Evolutionary conservation across 2,329 filamentous ascomycete species (phyloP), one percentile per base, ranked within the genome.

Genomic region (Penicillium sp.): DNA sequence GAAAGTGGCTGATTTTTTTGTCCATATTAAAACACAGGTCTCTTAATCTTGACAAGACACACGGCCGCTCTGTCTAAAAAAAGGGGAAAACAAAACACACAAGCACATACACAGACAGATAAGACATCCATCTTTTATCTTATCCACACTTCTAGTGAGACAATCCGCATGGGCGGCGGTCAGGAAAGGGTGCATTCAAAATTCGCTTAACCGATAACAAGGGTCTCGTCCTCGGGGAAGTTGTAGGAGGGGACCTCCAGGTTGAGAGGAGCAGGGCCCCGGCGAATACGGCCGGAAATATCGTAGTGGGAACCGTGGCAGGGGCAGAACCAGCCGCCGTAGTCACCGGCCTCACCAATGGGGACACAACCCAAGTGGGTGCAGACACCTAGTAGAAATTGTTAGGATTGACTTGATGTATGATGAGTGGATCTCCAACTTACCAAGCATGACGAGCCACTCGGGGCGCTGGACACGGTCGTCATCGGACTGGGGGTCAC

Each of bases 261-360:
- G 84, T 99, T 99, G 72, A 99, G 86, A 64, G 94, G 94, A 59
- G 94, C 94, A 61, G 94, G 94, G 65, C 94, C 94, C 85, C 90
- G 97, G 83, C 94, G 88, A 85, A 96, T 90, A 79, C 94, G 92
- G 77, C 94, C 94, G 62, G 92, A 97, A 77, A 99, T 97, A 77
- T 99, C 94, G 86, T 99, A 99, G 84, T 99, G 94, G 67, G 92
- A 97, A 78, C 94, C 94, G 86, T 99, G 94, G 89, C 94, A 99
- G 64, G 94, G 94, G 84, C 94, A 99, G 89, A 99, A 99, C 94
- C 94, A 99, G 74, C 94, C 94, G 75, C 94, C 94, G 72, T 83
- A 99, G 79, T 99, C 95, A 77, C 94, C 94, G 63, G 94, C 91
- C 83, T 99, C 94, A 72, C 95, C 94, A 71, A 99, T 99, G 74